Evolutionary conservation across 2,329 filamentous ascomycete genomes (phyloP).

Genomic region (Cercospora sojina): DNA sequence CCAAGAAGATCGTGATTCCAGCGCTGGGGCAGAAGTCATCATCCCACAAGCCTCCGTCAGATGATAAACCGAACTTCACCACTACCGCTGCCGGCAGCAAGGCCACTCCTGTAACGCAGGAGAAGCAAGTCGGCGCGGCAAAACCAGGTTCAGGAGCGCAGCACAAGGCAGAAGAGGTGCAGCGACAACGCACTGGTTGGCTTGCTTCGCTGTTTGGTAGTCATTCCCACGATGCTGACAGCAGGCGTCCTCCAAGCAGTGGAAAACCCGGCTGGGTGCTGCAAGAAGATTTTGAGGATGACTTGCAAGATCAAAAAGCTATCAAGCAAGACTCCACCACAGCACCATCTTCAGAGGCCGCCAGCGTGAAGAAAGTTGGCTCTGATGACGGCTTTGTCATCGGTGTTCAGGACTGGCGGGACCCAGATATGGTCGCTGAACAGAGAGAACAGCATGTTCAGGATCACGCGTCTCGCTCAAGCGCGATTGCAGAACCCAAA

Average conservation of each 20-base stretch:
- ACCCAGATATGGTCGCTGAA: conserved; percentile 66
- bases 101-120: conserved; percentile 21
- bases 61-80: conserved; percentile 34
- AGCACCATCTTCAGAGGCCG: conserved; percentile 36
- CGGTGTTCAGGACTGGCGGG: conserved; percentile 83
- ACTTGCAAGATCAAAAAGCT: conserved; percentile 41
- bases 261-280: conserved; percentile 72
- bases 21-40: conserved; percentile 25
- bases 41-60: conserved; percentile 15
- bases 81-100: conserved; percentile 27
- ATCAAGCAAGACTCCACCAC: conserved; percentile 40
- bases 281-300: conserved; percentile 64
- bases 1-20: conserved; percentile 50
- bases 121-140: conserved; percentile 15
- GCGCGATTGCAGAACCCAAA: conserved; percentile 26
- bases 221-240: conserved; percentile 40
- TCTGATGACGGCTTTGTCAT: conserved; percentile 68
- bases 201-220: conserved; percentile 46
- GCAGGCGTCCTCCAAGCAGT: conserved; percentile 67
- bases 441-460: conserved; percentile 34
- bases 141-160: conserved; percentile 33
- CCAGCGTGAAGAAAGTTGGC: conserved; percentile 33
- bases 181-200: conserved; percentile 38
- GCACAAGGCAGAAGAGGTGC: conserved; percentile 13
- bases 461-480: conserved; percentile 28